Percentiles rank a stretch among this genome's conserved stretches.
Evolutionary conservation across 1,139 yeast genomes (phyloP).

Genomic region (Hanseniaspora gamundiae): DNA sequence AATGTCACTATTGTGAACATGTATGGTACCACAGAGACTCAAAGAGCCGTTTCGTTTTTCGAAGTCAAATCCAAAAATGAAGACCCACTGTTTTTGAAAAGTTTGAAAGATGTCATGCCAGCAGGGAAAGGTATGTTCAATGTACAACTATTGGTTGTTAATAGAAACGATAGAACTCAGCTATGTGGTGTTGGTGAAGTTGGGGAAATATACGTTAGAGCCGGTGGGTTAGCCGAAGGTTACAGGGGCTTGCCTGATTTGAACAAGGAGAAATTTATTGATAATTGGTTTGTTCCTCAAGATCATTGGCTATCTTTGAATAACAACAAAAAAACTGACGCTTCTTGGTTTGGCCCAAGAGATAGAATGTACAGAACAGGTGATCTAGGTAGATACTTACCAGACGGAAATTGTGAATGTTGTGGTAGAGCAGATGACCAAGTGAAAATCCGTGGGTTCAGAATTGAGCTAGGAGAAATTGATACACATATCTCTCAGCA

Average conservation of each 20-base stretch:
- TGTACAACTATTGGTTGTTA: conserved; percentile 88
- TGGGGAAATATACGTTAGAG: conserved; percentile 96
- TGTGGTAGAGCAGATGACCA: conserved; percentile 99
- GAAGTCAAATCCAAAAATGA: conserved; percentile 65
- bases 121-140: conserved; percentile 97
- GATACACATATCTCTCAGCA: conserved; percentile 95
- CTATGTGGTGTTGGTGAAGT: conserved; percentile 98
- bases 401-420: conserved; percentile 96
- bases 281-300: conserved; percentile 73
- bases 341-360: conserved; percentile 84
- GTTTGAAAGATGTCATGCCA: conserved; percentile 92
- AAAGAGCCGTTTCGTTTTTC: conserved; percentile 89
- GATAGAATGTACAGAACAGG: conserved; percentile 95
- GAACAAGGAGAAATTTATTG: conserved; percentile 75
- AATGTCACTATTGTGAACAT: conserved; percentile 87
- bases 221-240: conserved; percentile 96
- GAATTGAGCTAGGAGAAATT: conserved; percentile 96
- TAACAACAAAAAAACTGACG: conserved; percentile 45
- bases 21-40: conserved; percentile 99
- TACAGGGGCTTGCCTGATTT: conserved; percentile 84
- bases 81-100: conserved; percentile 64
- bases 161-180: conserved; percentile 75
- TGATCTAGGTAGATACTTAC: conserved; percentile 89
- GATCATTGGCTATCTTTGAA: conserved; percentile 50
- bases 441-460: conserved; percentile 94